Evolutionary conservation across 2,329 filamentous ascomycete genomes (phyloP).

Genomic region (Dothiorella sarmentorum): DNA sequence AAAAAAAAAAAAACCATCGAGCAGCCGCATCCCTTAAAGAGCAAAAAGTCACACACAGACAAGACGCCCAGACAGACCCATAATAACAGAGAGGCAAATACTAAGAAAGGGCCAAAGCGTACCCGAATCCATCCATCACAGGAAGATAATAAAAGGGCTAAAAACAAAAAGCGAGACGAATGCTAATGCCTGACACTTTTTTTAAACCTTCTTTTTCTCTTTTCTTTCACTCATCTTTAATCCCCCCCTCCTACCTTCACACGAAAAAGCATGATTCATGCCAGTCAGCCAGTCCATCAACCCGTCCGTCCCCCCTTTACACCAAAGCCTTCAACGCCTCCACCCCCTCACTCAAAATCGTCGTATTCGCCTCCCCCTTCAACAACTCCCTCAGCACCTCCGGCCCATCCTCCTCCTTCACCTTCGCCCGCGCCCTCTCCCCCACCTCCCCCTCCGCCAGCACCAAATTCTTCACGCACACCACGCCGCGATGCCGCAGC

Average conservation of each 20-base stretch:
- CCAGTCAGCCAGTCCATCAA: background rate
- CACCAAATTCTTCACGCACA: conserved; percentile 71
- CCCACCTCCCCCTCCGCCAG: conserved; percentile 64
- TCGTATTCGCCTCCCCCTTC: conserved; percentile 63
- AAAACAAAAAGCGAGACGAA: background rate
- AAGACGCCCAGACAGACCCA: too few relatives aligned
- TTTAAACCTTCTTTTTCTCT: background rate
- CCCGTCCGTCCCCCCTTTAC: conserved; percentile 26
- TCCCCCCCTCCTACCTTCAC: too few relatives aligned
- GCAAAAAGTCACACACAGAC: too few relatives aligned
- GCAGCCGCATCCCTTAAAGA: too few relatives aligned
- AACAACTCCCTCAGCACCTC: conserved; percentile 67
- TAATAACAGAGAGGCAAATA: too few relatives aligned
- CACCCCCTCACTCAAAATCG: conserved; percentile 68
- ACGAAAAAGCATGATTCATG: too few relatives aligned
- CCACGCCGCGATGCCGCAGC: conserved; percentile 68
- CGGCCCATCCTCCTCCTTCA: conserved; percentile 59
- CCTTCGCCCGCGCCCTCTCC: conserved; percentile 28
- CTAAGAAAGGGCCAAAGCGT: too few relatives aligned
- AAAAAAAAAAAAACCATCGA: too few relatives aligned
- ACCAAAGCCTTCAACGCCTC: conserved; percentile 69
- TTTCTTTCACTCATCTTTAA: too few relatives aligned
- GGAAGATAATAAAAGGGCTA: too few relatives aligned
- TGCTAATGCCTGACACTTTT: background rate
- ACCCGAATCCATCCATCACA: too few relatives aligned